Base-by-base conservation (phyloP, 352 stramenopile genomes). In the Pythium aristosporum region DNA sequence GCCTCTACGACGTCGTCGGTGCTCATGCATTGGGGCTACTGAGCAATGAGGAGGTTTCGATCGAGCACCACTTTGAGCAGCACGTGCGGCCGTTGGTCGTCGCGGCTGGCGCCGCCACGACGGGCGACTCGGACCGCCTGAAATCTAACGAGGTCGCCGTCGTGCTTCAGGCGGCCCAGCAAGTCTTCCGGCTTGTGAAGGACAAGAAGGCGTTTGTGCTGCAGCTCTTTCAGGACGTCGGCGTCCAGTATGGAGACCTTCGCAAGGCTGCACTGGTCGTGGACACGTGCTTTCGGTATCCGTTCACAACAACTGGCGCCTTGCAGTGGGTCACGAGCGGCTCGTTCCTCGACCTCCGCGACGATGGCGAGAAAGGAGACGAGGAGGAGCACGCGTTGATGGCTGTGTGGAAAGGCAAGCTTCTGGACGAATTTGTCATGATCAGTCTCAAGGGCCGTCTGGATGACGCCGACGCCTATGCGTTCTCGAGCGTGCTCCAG, bases 381-480 rank as follows among this genome's bases (percentile, higher is more conserved):
- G 15, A 20, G 21, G 15, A 74, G 11, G 8, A 5, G 53, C 36
- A 65, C 82, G 10, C 61, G 71, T 11, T 81, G 12, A 70, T 69
- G 4, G 79, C 81, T 16, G 79, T 92, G 48, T 92, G 84, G 84
- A 74, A 79, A 41, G 82, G 84, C 21, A 92, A 92, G 32, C 47
- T 92, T 12, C 57, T 92, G 16, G 84, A 92, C 58, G 84, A 92
- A 50, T 91, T 92, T 44, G 65, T 92, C 51, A 77, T 91, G 75
- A 89, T 89, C 56, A 91, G 81, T 59, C 60, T 92, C 23, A 87
- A 90, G 56, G 82, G 79, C n/a, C 73, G 81, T 21, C 75, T 90
- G 16, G 81, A 92, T 60, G 81, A 89, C 48, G 58, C 85, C 32
- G 76, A 91, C 47, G 68, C 62, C 11, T 69, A 67, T 21, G 69